Percentiles rank a stretch among this genome's conserved stretches.
Conservation (phyloP, 2,329 filamentous ascomycete species). For the Calonectria ilicicola region DNA sequence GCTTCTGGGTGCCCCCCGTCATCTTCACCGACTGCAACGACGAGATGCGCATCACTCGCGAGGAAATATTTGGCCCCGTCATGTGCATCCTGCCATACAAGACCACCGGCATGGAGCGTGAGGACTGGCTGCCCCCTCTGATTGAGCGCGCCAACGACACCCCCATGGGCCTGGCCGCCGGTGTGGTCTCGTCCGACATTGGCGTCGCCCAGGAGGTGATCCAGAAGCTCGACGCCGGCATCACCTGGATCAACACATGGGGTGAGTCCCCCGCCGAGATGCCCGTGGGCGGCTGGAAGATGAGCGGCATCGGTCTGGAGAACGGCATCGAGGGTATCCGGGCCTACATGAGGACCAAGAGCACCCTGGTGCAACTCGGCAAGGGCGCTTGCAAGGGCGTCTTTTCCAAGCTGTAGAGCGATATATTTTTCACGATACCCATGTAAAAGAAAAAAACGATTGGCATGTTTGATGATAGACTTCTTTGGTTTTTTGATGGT, state of each 20-base stretch:
- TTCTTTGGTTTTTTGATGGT: not conserved
- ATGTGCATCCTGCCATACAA: constrained; percentile 84
- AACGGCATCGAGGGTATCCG: constrained; percentile 84
- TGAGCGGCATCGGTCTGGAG: constrained; percentile 88
- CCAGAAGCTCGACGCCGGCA: constrained; percentile 80
- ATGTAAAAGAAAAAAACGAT: constrained; percentile 12
- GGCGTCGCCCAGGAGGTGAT: constrained; percentile 80
- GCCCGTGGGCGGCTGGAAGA: constrained; percentile 93
- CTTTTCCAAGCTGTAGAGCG: constrained; percentile 74
- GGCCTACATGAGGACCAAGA: constrained; percentile 89
- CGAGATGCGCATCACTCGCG: constrained; percentile 80
- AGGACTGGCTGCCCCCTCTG: constrained; percentile 71
- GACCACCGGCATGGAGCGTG: constrained; percentile 48
- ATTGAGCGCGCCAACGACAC: constrained; percentile 82
- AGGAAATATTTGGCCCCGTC: constrained; percentile 92
- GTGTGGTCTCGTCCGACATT: constrained; percentile 83
- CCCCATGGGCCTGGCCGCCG: constrained; percentile 82
- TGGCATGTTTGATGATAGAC: constrained; percentile 5
- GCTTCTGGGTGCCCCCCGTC: constrained; percentile 89
- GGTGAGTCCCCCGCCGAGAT: constrained; percentile 93
- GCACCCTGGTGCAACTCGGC: constrained; percentile 86
- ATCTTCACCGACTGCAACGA: constrained; percentile 90
- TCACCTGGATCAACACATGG: constrained; percentile 95
- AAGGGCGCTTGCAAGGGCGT: constrained; percentile 71
- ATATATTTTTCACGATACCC: constrained; percentile 22